phyloP scores from a whole-genome alignment of 768 basidiomycete genomes.

The Boletellus ananiceps region DNA sequence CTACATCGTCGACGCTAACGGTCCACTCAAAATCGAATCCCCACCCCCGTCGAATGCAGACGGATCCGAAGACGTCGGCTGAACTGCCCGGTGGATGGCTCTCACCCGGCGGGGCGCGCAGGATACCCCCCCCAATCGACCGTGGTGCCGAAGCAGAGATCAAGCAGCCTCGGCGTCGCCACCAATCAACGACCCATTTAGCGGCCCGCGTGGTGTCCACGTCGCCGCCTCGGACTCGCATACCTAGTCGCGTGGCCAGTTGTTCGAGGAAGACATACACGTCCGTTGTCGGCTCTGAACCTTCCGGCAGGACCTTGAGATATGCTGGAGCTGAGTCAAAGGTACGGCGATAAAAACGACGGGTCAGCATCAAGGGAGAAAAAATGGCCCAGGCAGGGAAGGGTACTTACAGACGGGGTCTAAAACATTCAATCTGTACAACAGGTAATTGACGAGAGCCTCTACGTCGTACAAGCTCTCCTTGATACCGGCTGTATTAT shows the following conservation, averaged over 20 bases:
- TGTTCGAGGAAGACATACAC: constrained; percentile 61
- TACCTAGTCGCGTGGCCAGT: constrained; percentile 74
- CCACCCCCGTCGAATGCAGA: constrained; percentile 57
- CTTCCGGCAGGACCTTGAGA: constrained; percentile 53
- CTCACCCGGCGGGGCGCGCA: not conserved
- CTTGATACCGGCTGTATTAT: constrained; percentile 79
- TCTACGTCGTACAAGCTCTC: constrained; percentile 87
- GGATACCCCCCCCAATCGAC: constrained; percentile 7
- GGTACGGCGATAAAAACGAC: not conserved
- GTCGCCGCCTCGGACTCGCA: constrained; percentile 73
- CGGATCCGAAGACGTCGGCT: not conserved
- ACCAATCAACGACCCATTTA: constrained; percentile 80
- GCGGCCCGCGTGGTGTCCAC: constrained; percentile 69
- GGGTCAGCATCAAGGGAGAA: constrained; percentile 2
- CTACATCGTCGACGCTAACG: constrained; percentile 10
- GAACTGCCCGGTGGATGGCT: not conserved
- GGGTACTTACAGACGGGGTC: constrained; percentile 59
- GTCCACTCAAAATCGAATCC: constrained; percentile 84
- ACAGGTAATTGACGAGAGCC: constrained; percentile 77
- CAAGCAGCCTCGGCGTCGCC: constrained; percentile 71
- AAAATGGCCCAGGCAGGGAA: not conserved
- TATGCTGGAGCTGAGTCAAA: constrained; percentile 60
- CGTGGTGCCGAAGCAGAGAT: constrained; percentile 43
- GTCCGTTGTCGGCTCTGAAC: constrained; percentile 54
- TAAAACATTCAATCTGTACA: constrained; percentile 79